These are phyloP conservation scores for Lactarius psammicola DNA, from an alignment of 768 basidiomycete genomes.

Conservation along the genomic window DNA sequence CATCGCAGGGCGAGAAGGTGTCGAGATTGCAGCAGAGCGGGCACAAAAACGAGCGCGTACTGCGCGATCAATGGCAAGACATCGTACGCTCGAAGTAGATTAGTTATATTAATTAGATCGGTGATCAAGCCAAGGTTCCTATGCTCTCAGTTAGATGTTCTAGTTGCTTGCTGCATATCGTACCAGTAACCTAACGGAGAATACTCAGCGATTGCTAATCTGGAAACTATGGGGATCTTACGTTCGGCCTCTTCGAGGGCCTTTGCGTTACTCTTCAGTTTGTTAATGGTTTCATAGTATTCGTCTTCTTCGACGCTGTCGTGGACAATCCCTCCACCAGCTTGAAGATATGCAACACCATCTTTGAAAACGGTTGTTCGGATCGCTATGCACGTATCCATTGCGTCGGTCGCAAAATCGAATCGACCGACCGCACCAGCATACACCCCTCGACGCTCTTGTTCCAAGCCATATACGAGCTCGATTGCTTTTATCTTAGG, in stretches of 20 bases:
- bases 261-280: constrained; percentile 80
- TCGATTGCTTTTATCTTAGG: constrained; percentile 99
- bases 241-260: constrained; percentile 88
- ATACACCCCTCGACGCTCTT: constrained; percentile 89
- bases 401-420: constrained; percentile 90
- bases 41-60: constrained; percentile 24
- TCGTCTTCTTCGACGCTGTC: constrained; percentile 99
- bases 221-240: constrained; percentile 43
- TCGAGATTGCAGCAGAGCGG: constrained; percentile 44
- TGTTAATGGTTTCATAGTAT: constrained; percentile 93
- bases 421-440: constrained; percentile 98
- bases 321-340: constrained; percentile 95
- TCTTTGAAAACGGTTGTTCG: constrained; percentile 97
- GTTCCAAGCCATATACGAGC: constrained; percentile 81
- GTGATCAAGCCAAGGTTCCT: not conserved
- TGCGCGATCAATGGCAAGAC: constrained; percentile 18
- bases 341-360: constrained; percentile 87
- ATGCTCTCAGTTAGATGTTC: not conserved
- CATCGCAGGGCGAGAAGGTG: constrained; percentile 79
- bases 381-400: constrained; percentile 99
- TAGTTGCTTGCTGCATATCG: constrained; percentile 48
- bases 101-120: constrained; percentile 14
- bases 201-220: constrained; percentile 28
- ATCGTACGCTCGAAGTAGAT: constrained; percentile 25
- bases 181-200: constrained; percentile 62